phyloP scores from a whole-genome alignment of 2,329 filamentous ascomycete species.

The Cercospora berteroae region DNA sequence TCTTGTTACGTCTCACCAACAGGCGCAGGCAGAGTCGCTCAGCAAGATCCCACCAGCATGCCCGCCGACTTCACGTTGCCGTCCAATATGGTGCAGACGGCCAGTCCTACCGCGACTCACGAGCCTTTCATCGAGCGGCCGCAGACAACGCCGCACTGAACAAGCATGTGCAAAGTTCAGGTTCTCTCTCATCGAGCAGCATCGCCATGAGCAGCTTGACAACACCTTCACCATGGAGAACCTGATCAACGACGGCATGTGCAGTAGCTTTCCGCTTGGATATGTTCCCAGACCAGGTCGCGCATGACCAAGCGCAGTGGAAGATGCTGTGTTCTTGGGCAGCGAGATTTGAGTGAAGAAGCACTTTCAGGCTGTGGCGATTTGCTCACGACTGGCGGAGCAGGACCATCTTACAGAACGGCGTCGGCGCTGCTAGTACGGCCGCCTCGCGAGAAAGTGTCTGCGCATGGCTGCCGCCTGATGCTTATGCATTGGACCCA shows the following conservation, averaged over 20 bases:
- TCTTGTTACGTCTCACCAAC: neutral
- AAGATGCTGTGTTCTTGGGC: neutral
- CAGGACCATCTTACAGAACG: neutral
- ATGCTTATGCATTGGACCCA: no score
- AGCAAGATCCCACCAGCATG: conserved; percentile 5
- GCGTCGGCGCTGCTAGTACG: neutral
- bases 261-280: neutral
- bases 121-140: neutral
- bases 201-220: neutral
- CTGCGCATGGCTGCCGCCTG: neutral
- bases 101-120: neutral
- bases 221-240: neutral
- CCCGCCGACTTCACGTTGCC: neutral
- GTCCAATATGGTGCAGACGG: neutral
- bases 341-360: conserved; percentile 1
- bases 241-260: conserved; percentile 1
- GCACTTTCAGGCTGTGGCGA: neutral
- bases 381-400: neutral
- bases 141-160: neutral
- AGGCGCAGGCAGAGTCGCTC: neutral
- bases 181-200: neutral
- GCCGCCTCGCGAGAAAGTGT: neutral
- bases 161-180: neutral
- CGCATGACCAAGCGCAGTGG: neutral
- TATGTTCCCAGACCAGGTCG: no score